Conservation (phyloP, 1,284 basidiomycete genomes). For the Ceratobasidium sp. region DNA sequence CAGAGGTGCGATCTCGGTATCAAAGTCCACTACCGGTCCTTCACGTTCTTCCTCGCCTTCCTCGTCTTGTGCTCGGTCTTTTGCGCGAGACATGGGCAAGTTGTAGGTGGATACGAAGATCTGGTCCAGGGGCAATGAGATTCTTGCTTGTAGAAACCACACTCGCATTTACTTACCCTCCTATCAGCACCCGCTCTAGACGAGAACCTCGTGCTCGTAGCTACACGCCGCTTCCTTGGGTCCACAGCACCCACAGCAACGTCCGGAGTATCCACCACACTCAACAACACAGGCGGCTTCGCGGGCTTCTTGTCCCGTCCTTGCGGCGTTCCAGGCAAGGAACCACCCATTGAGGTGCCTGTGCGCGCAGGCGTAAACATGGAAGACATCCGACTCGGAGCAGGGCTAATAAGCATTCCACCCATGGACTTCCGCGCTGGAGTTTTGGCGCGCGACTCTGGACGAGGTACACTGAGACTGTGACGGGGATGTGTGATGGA, state of each 20-base stretch:
- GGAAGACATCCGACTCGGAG: slow-evolving; percentile 51
- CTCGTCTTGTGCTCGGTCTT: slow-evolving; percentile 55
- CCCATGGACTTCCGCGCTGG: slow-evolving; percentile 58
- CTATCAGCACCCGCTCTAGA: slow-evolving; percentile 82
- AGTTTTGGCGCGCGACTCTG: slow-evolving; percentile 56
- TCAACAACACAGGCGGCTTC: slow-evolving; percentile 78
- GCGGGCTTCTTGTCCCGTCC: slow-evolving; percentile 18
- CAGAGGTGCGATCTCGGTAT: slow-evolving; percentile 68
- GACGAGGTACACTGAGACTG: slow-evolving; percentile 58
- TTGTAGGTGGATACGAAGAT: slow-evolving; percentile 84
- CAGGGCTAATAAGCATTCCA: slow-evolving; percentile 60
- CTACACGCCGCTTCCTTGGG: slow-evolving; percentile 81
- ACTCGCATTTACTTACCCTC: slow-evolving; percentile 64
- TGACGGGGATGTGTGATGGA: slow-evolving; percentile 59
- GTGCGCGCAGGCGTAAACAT: slow-evolving; percentile 27
- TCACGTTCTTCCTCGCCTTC: slow-evolving; percentile 54
- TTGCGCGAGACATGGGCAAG: slow-evolving; percentile 55
- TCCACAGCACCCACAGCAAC: slow-evolving; percentile 86
- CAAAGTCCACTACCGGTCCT: slow-evolving; percentile 66
- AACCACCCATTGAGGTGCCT: slow-evolving; percentile 30
- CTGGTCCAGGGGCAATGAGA: slow-evolving; percentile 57
- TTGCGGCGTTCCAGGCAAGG: slow-evolving; percentile 30
- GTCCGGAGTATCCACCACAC: slow-evolving; percentile 84
- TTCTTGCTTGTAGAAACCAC: neutral
- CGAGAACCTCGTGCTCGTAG: slow-evolving; percentile 88